These are phyloP conservation scores for Helianthus tuberosus DNA, from an alignment of 129 eudicot species.

Conservation along the genomic window DNA sequence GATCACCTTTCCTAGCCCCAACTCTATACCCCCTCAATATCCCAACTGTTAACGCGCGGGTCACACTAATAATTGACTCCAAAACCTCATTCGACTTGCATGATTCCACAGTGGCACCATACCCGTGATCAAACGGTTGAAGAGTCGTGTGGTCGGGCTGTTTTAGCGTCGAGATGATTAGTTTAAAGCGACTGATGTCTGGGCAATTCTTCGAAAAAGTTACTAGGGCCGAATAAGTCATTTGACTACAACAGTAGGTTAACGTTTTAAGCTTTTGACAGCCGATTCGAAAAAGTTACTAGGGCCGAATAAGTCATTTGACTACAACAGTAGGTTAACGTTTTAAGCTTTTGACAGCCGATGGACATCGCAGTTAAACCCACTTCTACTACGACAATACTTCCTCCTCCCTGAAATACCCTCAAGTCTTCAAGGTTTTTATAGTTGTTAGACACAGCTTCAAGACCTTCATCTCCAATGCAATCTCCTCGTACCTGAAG, in stretches of 20 bases:
- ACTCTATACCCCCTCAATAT: no score
- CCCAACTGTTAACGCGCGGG: no score
- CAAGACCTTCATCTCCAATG: conserved; percentile 76
- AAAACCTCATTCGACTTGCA: no score
- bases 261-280: no score
- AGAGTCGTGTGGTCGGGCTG: conserved; percentile 66
- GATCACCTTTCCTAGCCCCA: no score
- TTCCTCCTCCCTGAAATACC: conserved; percentile 53
- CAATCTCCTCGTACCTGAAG: conserved; percentile 70
- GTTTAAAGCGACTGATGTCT: conserved; percentile 52
- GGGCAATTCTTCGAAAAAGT: conserved; percentile 77
- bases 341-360: conserved; percentile 70
- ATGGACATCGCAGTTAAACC: conserved; percentile 73
- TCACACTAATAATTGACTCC: no score
- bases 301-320: conserved; percentile 95
- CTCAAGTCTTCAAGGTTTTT: conserved; percentile 72
- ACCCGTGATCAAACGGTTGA: conserved; percentile 81
- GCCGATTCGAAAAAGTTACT: no score
- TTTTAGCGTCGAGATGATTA: conserved; percentile 52
- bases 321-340: conserved; percentile 68
- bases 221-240: conserved; percentile 68
- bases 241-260: no score
- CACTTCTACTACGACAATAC: conserved; percentile 55
- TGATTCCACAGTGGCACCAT: conserved; percentile 70
- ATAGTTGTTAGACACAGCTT: conserved; percentile 61